These are phyloP conservation scores for Quercus bicolor DNA, from an alignment of 306 rosid genomes.

Conservation along the genomic window DNA sequence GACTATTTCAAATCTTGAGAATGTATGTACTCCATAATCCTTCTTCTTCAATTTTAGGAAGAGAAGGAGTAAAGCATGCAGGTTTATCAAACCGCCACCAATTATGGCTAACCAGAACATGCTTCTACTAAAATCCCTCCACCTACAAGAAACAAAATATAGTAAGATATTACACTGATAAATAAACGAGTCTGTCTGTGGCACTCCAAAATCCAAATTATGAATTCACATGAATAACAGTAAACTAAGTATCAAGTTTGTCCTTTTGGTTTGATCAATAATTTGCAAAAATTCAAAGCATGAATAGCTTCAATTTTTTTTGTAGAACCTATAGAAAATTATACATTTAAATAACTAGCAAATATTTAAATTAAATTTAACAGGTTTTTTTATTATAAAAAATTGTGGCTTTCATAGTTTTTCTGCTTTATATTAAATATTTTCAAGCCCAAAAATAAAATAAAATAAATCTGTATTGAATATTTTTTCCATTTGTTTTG, in stretches of 20 bases:
- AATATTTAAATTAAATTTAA: too few relatives aligned
- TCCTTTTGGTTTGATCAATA: background rate
- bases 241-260: background rate
- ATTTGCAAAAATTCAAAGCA: background rate
- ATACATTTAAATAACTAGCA: background rate
- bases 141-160: constrained; percentile 28
- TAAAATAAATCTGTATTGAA: background rate
- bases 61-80: constrained; percentile 58
- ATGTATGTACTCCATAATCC: constrained; percentile 63
- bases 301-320: background rate
- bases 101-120: constrained; percentile 82
- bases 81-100: constrained; percentile 42
- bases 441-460: too few relatives aligned
- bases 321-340: background rate
- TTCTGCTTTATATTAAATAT: background rate
- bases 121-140: constrained; percentile 64
- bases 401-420: background rate
- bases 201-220: background rate
- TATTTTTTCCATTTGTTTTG: background rate
- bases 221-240: background rate
- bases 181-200: background rate
- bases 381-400: too few relatives aligned
- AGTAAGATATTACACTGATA: too few relatives aligned
- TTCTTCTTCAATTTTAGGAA: constrained; percentile 56
- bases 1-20: constrained; percentile 79